Base-by-base conservation (phyloP, 306 rosid genomes). In the Parietaria judaica region DNA sequence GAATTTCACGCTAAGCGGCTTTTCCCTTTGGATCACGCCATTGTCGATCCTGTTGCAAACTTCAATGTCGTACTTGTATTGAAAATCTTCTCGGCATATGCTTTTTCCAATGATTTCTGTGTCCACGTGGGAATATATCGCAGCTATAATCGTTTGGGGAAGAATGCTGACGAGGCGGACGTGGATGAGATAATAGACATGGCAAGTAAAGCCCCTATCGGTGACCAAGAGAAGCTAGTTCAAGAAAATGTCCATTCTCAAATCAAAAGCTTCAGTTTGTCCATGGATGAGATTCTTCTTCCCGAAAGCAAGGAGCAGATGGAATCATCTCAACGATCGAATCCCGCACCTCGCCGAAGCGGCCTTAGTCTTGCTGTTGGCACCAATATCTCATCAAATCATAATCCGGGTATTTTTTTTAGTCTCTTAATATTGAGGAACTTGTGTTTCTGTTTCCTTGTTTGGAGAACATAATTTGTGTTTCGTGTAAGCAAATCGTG, bases 321-420 rank as follows among this genome's bases (percentile, higher is more conserved):
- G 34, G 62, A 79, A 61, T 72, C 75, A 3, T 69, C 80, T 41
- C 58, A 65, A 61, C 82, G 65, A 64, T 60, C 72, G 61, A 75
- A 56, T 8, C 43, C 53, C n/a, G 58, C 79, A 36, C 81, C 83
- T 63, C 84, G 74, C 58, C 73, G 49, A 38, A 86, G 95, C 67
- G 96, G 96, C 57, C 95, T 92, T 60, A 74, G 90, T 76, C 81
- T 88, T 64, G 96, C 96, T 56, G 74, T 88, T 48, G 96, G 90
- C 56, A 73, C 74, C 57, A 72, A 38, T 58, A 76, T 37, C 61
- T 59, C 76, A 15, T 63, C 78, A 41, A 45, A 64, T 31, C 61
- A 68, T 44, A 60, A 59, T 63, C 59, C 76, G 53, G 83, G 96
- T 88, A 68, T 71, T 86, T 61, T 48, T 49, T 61, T 57, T 52